Base-by-base conservation (phyloP, 1,284 basidiomycete genomes). In the Ustilago hordei region DNA sequence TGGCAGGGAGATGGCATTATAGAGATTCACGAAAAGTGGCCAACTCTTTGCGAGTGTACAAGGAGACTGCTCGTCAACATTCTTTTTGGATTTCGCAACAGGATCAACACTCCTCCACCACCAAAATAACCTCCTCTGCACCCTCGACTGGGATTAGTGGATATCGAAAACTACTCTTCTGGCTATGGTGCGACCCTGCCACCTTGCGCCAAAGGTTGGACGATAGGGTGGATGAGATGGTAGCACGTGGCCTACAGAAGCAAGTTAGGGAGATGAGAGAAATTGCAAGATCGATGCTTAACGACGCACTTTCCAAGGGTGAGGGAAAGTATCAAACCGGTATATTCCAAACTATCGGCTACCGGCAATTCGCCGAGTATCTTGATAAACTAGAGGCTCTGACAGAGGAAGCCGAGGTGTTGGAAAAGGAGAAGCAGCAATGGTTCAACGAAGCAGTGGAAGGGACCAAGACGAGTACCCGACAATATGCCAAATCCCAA, bases 301-400 rank as follows among this genome's bases (percentile, higher is more conserved):
- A 68, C 43, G 55, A 69, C 2, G 54, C 43, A 6, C 38, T 28
- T 31, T 54, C 12, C 23, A 36, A 6, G n/a, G 4, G 15, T 3
- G 9, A 64, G 57, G 92, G 91, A 79, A 93, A 92, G 0, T 75
- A 70, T 47, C 67, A 73, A 36, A 86, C 90, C 1, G 96, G 96
- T 0, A 93, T 99, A 64, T 98, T 93, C 85, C 97, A 99, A 86
- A 91, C 94, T 0, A 99, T 99, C 60, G 96, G 95, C 1, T 98
- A 93, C 87, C 93, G 92, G 85, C 95, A 98, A 86, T 98, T 98
- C 75, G 89, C 90, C 75, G 86, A 88, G 17, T 94, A 92, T 79
- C 87, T 93, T 62, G 83, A 55, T 87, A 86, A 23, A 86, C 43
- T 78, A 12, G 64, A 70, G 39, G 2, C 43, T 34, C 64, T 70